phyloP scores from a whole-genome alignment of 805 yeast species.

The Starmerella kuoi region DNA sequence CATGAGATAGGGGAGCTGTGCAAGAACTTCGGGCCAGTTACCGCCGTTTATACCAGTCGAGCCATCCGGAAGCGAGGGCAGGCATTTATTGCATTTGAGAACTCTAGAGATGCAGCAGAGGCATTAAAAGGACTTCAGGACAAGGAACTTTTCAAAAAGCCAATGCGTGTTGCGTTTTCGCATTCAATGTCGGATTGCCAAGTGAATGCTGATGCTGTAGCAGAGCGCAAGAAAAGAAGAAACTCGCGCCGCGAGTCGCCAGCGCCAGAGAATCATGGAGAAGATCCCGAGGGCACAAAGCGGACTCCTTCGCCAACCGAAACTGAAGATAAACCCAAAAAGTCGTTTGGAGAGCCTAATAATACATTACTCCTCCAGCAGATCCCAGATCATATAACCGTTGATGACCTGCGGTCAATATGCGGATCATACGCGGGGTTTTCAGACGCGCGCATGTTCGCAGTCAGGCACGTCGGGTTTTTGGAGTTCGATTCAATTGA shows the following conservation, averaged over 20 bases:
- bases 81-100: conserved; percentile 56
- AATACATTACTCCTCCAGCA: conserved; percentile 55
- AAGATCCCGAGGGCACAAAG: not conserved
- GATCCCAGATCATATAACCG: conserved; percentile 37
- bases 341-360: conserved; percentile 37
- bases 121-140: conserved; percentile 36
- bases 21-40: conserved; percentile 36
- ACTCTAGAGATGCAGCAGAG: conserved; percentile 33
- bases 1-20: conserved; percentile 35
- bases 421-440: conserved; percentile 51
- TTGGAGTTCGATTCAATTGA: conserved; percentile 46
- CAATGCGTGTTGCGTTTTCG: conserved; percentile 33
- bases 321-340: not conserved
- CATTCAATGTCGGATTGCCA: conserved; percentile 15
- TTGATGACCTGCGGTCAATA: conserved; percentile 33
- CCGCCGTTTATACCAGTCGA: conserved; percentile 44
- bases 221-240: not conserved
- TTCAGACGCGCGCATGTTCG: conserved; percentile 52
- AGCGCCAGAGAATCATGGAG: not conserved
- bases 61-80: conserved; percentile 66
- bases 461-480: conserved; percentile 60
- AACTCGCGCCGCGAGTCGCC: not conserved
- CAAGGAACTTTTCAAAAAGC: conserved; percentile 36
- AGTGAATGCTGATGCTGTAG: conserved; percentile 28
- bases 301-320: not conserved